These are phyloP conservation scores for Teunomyces kruisii DNA, from an alignment of 805 yeast species.

Conservation along the genomic window DNA sequence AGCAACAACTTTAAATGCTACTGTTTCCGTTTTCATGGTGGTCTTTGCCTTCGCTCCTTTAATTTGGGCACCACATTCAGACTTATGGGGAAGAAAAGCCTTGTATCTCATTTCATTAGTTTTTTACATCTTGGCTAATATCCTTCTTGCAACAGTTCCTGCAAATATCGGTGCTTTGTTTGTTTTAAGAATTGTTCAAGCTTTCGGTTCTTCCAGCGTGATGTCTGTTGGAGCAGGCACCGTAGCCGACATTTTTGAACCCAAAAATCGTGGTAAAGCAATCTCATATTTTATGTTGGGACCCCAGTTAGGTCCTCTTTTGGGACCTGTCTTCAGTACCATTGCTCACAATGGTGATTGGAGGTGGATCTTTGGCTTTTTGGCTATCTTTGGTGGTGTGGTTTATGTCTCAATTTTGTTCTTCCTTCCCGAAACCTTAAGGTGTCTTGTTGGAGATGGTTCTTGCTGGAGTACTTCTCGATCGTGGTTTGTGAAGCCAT, in stretches of 20 bases:
- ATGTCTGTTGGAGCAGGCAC: slow-evolving; percentile 39
- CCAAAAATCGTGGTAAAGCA: slow-evolving; percentile 28
- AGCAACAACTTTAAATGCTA: slow-evolving; percentile 48
- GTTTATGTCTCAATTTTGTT: slow-evolving; percentile 24
- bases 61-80: slow-evolving; percentile 57
- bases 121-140: slow-evolving; percentile 26
- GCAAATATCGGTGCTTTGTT: slow-evolving; percentile 29
- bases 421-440: slow-evolving; percentile 40
- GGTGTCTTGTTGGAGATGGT: slow-evolving; percentile 40
- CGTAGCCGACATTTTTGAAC: slow-evolving; percentile 31
- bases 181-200: slow-evolving; percentile 33
- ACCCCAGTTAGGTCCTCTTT: slow-evolving; percentile 38
- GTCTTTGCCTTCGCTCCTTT: slow-evolving; percentile 56
- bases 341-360: slow-evolving; percentile 27
- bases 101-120: slow-evolving; percentile 27
- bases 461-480: slow-evolving; percentile 14
- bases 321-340: slow-evolving; percentile 35
- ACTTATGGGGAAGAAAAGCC: slow-evolving; percentile 46
- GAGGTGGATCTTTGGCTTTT: slow-evolving; percentile 36
- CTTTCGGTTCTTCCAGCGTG: slow-evolving; percentile 38
- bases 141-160: slow-evolving; percentile 31
- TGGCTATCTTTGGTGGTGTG: slow-evolving; percentile 26
- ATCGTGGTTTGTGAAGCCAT: slow-evolving; percentile 29
- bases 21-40: slow-evolving; percentile 58
- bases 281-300: slow-evolving; percentile 39